phyloP scores from a whole-genome alignment of 805 yeast species.

The Hagleromyces aurorensis region DNA sequence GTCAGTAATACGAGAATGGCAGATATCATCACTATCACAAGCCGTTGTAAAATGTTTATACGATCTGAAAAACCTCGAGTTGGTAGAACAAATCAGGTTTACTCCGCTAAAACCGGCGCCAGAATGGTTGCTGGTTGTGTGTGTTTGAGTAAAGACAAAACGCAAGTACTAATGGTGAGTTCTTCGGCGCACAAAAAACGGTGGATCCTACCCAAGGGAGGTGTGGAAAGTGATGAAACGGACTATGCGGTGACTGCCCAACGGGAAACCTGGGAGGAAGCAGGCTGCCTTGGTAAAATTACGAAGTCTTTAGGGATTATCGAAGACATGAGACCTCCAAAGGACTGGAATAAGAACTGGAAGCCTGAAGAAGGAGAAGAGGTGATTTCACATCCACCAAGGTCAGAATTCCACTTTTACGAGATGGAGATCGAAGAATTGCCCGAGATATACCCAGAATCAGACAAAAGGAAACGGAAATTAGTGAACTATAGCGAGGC shows the following conservation, averaged over 20 bases:
- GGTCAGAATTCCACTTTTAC: slow-evolving; percentile 82
- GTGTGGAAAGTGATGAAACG: slow-evolving; percentile 77
- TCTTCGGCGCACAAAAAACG: slow-evolving; percentile 59
- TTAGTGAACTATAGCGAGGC: slow-evolving; percentile 75
- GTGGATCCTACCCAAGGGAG: slow-evolving; percentile 96
- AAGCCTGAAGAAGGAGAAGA: slow-evolving; percentile 18
- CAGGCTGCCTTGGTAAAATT: slow-evolving; percentile 73
- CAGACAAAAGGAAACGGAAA: slow-evolving; percentile 47
- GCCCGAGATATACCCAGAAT: slow-evolving; percentile 71
- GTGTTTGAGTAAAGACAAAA: slow-evolving; percentile 49
- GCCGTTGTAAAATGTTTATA: too few species aligned
- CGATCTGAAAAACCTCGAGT: slow-evolving; percentile 37
- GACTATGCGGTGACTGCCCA: slow-evolving; percentile 46
- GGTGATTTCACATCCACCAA: slow-evolving; percentile 44
- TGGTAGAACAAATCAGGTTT: slow-evolving; percentile 54
- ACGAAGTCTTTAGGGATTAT: slow-evolving; percentile 52
- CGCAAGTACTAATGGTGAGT: slow-evolving; percentile 67
- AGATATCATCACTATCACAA: too few species aligned
- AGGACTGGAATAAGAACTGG: slow-evolving; percentile 34
- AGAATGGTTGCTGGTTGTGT: slow-evolving; percentile 92
- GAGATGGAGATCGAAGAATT: slow-evolving; percentile 60
- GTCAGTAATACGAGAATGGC: too few species aligned
- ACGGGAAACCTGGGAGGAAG: slow-evolving; percentile 97
- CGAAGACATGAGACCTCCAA: slow-evolving; percentile 49
- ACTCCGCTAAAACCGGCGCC: slow-evolving; percentile 57